These are phyloP conservation scores for Alternaria brassicicola DNA, from an alignment of 2,329 filamentous ascomycete species.

Conservation along the genomic window DNA sequence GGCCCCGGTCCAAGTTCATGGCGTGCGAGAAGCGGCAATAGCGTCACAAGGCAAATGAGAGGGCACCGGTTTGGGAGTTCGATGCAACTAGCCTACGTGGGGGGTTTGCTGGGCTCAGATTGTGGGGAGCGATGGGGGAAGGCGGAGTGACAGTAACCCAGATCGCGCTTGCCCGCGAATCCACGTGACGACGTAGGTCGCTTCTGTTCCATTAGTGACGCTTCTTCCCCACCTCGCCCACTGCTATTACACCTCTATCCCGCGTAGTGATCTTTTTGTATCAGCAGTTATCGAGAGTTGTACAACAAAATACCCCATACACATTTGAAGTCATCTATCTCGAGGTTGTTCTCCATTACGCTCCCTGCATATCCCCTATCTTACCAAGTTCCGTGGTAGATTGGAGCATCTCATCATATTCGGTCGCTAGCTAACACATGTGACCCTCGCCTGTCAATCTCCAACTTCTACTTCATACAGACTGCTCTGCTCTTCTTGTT, in stretches of 20 bases:
- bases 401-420: neutral
- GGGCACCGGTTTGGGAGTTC: neutral
- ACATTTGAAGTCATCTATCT: neutral
- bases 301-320: no score
- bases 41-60: neutral
- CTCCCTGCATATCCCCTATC: neutral
- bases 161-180: constrained; percentile 8
- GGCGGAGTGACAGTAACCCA: constrained; percentile 3
- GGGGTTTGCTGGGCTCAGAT: neutral
- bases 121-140: neutral
- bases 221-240: neutral
- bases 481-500: neutral
- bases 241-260: neutral
- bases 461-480: neutral
- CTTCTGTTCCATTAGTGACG: neutral
- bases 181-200: constrained; percentile 18
- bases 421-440: neutral
- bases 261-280: neutral
- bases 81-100: neutral
- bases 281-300: neutral
- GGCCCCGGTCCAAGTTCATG: constrained; percentile 5
- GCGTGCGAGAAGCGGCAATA: neutral
- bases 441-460: neutral
- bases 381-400: neutral
- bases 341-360: neutral